Evolutionary conservation across 2,329 filamentous ascomycete genomes (phyloP).

Genomic region (Eurotiales sp.): DNA sequence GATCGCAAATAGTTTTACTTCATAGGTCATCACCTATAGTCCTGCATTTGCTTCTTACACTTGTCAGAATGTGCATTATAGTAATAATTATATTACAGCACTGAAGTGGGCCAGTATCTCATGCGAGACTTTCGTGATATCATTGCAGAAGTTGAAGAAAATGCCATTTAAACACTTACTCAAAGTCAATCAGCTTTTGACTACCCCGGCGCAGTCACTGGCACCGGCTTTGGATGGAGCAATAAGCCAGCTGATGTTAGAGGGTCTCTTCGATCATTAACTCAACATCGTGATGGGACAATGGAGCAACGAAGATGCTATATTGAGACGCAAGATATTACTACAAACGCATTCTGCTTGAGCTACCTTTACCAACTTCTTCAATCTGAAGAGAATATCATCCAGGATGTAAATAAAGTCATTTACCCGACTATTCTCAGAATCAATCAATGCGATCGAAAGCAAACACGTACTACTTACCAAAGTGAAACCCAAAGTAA

Average conservation of each 20-base stretch:
- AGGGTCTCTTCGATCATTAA: conserved; percentile 11
- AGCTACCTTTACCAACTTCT: too few species aligned
- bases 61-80: not conserved
- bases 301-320: too few species aligned
- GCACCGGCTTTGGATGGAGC: too few species aligned
- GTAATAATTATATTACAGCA: not conserved
- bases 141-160: not conserved
- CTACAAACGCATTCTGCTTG: too few species aligned
- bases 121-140: not conserved
- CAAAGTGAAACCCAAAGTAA: too few species aligned
- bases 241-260: too few species aligned
- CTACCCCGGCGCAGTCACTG: not conserved
- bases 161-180: not conserved
- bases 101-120: conserved; percentile 5
- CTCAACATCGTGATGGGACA: conserved; percentile 6
- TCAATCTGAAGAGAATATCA: too few species aligned
- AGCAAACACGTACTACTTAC: too few species aligned
- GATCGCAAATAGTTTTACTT: not conserved
- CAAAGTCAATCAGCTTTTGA: conserved; percentile 4
- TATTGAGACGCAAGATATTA: too few species aligned
- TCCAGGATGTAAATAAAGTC: too few species aligned
- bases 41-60: not conserved
- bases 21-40: not conserved
- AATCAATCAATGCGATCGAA: too few species aligned
- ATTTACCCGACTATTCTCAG: too few species aligned